These are phyloP conservation scores for Mycena filopes DNA, from an alignment of 768 basidiomycete genomes.

Conservation along the genomic window DNA sequence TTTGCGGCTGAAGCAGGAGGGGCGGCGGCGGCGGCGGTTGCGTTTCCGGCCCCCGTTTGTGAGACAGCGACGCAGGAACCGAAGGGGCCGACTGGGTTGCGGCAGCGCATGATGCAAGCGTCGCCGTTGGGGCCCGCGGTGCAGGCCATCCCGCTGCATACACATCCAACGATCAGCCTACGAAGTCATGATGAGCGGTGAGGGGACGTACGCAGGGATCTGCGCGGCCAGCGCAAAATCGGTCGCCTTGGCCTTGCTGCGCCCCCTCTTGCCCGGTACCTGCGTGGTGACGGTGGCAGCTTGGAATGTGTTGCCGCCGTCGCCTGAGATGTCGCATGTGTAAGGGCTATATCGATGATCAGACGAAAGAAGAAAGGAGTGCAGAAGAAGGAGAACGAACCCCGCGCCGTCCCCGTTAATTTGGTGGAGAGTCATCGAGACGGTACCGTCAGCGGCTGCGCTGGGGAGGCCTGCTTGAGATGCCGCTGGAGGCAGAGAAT, in stretches of 20 bases:
- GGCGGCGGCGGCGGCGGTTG: background rate
- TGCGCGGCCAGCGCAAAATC: conserved; percentile 25
- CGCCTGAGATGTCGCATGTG: conserved; percentile 30
- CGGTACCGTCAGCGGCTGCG: conserved; percentile 23
- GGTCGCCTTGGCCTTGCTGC: conserved; percentile 5
- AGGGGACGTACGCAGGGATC: conserved; percentile 23
- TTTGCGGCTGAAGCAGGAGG: background rate
- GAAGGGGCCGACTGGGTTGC: conserved; percentile 23
- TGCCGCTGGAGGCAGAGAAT: conserved; percentile 16
- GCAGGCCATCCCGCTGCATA: conserved; percentile 22
- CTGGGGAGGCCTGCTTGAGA: conserved; percentile 28
- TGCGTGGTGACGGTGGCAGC: conserved; percentile 25
- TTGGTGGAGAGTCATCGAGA: conserved; percentile 31
- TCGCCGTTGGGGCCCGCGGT: conserved; percentile 30
- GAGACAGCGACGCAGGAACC: conserved; percentile 27
- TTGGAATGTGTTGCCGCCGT: conserved; percentile 28
- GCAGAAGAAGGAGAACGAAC: background rate
- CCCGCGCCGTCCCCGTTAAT: conserved; percentile 32
- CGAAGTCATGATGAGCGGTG: background rate
- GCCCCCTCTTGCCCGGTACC: conserved; percentile 20
- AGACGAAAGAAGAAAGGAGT: background rate
- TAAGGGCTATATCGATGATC: conserved; percentile 1
- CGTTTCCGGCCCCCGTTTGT: background rate
- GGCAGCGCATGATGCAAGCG: conserved; percentile 30
- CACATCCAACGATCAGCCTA: too few species aligned